Conservation (phyloP, 1,284 basidiomycete species). For the Dichomitus squalens region DNA sequence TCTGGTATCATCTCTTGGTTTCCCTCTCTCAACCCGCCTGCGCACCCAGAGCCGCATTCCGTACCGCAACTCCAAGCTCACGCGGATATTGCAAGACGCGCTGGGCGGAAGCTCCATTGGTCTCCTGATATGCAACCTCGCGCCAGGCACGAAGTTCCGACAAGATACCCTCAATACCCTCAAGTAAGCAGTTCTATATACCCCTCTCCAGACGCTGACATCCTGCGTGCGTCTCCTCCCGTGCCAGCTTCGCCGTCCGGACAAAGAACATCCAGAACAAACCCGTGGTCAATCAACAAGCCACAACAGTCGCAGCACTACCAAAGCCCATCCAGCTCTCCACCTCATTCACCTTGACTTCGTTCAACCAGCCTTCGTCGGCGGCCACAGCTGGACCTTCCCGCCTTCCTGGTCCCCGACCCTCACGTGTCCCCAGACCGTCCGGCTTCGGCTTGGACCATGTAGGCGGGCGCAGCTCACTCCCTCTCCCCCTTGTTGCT, state of each 20-base stretch:
- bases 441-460: slow-evolving; percentile 19
- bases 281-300: slow-evolving; percentile 69
- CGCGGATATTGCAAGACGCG: slow-evolving; percentile 82
- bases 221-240: slow-evolving; percentile 1
- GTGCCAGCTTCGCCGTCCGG: slow-evolving; percentile 70
- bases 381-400: not conserved
- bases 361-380: not conserved
- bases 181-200: slow-evolving; percentile 49
- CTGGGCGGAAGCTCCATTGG: slow-evolving; percentile 78
- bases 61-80: slow-evolving; percentile 83
- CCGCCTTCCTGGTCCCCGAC: slow-evolving; percentile 23
- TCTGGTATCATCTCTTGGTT: too few species aligned
- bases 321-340: slow-evolving; percentile 49
- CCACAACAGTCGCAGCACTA: slow-evolving; percentile 45
- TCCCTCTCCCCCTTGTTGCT: slow-evolving; percentile 1
- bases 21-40: too few species aligned
- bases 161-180: slow-evolving; percentile 85
- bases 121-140: slow-evolving; percentile 81
- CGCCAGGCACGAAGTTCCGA: slow-evolving; percentile 76
- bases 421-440: slow-evolving; percentile 36
- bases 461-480: slow-evolving; percentile 18
- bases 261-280: slow-evolving; percentile 83
- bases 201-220: not conserved
- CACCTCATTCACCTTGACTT: slow-evolving; percentile 58
- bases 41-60: slow-evolving; percentile 75